Evolutionary conservation across 345 rosid species (phyloP), one percentile per base, ranked within the genome.

Genomic region (Pistacia atlantica): DNA sequence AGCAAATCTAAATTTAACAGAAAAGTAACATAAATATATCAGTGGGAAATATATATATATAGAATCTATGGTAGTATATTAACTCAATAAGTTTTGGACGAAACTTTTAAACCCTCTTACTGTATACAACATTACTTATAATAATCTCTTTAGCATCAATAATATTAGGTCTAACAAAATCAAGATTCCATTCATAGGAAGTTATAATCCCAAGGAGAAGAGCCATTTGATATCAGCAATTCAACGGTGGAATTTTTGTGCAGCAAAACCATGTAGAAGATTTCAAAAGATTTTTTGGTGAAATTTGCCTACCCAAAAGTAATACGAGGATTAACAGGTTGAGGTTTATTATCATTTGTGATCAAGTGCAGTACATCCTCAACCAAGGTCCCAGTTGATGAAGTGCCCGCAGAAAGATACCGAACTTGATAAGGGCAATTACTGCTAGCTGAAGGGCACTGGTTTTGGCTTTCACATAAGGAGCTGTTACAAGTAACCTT

Each of bases 351-450:
- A 6, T 85, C 77, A 28, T 88, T 85, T 0, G 91, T 85, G 56
- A 61, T 77, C 66, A 94, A 86, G 83, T 88, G 97, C 82, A 94
- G 83, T n/a, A 81, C 77, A 80, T 92, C 98, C 83, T 92, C 87
- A 5, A 90, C 92, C 71, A 89, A 80, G 75, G 75, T 72, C 78
- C 98, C 98, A 58, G 83, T 82, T 64, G 98, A 84, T 6, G 92
- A 83, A 66, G 98, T 94, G 67, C 79, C 87, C 72, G 87, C 88
- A 22, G 97, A 92, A 56, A 94, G 93, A 83, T 94, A 94, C 11
- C 66, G 33, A 58, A 88, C 84, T 69, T 82, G 86, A 78, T 92
- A 94, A 13, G 90, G 90, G 69, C 98, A 94, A 73, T 77, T 65
- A 74, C 84, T 85, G 59, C 33, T 60, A 79, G 88, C 78, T 2